Evolutionary conservation across 108 stramenopile species (phyloP), one percentile per base, ranked within the genome.

Genomic region (Epithemia pelagica): DNA sequence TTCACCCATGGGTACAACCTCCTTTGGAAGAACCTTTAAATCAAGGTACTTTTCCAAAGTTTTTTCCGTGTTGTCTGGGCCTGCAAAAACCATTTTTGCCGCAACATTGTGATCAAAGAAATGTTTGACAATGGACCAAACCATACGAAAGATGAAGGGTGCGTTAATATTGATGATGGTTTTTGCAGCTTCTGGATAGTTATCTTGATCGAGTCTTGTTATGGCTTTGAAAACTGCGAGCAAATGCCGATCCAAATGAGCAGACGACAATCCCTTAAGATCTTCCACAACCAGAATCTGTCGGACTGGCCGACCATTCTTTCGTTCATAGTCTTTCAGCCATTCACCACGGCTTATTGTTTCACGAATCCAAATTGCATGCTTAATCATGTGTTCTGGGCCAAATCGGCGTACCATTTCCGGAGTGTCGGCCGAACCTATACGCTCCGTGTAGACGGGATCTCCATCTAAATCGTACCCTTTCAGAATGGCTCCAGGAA

Each of bases 301-400:
- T 21, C 29, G 28, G 25, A 68, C 58, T 3, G 67, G 67, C 1
- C 58, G 57, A 32, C 67, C 67, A 30, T 2, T 23, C 28, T 25
- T n/a, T 37, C 8, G 10, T 37, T 68, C 58, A 8, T 27, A 59
- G 23, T 59, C 31, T 59, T 70, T 24, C 1, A 70, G 18, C 66
- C 55, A 58, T 2, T 18, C 55, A 8, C 56, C 54, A 15, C 15
- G 2, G 52, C 25, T 28, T 27, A 55, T 25, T 15, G 57, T 10
- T 58, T 71, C 70, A 18, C 70, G 70, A 2, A 62, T 30, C 61
- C 61, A 71, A 33, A 71, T 71, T 21, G 52, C 62, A 33, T 71
- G 61, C 26, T 53, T 26, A 26, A 71, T 46, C 70, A 71, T 55
- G 32, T 71, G 52, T 18, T 63, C 70, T 61, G n/a, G 27, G 2